Evolutionary conservation across 179 eudicot genomes (phyloP), one percentile per base, ranked within the genome.

Genomic region (Gypsophila paniculata): DNA sequence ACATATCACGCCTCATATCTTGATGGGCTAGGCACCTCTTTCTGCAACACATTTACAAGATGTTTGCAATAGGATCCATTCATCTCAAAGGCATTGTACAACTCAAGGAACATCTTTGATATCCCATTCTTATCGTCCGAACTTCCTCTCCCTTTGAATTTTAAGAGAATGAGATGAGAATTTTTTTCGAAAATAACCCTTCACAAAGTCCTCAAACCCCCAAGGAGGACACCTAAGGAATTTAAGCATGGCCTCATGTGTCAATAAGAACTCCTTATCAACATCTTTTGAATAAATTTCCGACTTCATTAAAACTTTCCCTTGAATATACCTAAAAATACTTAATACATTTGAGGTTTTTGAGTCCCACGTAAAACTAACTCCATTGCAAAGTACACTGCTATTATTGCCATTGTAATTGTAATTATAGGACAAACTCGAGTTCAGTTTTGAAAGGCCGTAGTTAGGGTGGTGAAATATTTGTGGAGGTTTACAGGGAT

Each of bases 21-120:
- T 26, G 42, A 8, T 17, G 15, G 21, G 59, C 18, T 60, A 46
- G 36, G 38, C 44, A 4, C 69, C 8, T 67, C 12, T 67, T 26
- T 34, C 5, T 32, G 12, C 21, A 74, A 8, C n/a, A 58, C 63
- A 39, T 39, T 2, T 52, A 15, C 62, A 26, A 77, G 82, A 76
- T 86, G 87, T n/a, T 74, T 60, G 51, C 84, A 83, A 14, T 86
- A 81, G 8, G 85, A 77, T 6, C 89, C 87, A 62, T 80, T 78
- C 5, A 0, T 32, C 65, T 78, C 80, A 68, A 86, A 76, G 15
- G 52, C 81, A 46, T 52, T 25, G n/a, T 62, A 5, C 69, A 86
- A 29, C 64, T 21, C 62, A 21, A 44, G 57, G 52, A 74, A 77
- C 72, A 76, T 72, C 29, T 21, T 9, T 1, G 51, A 39, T 48